Conservation (phyloP, 352 stramenopile genomes). For the Phytophthora palmivora region DNA sequence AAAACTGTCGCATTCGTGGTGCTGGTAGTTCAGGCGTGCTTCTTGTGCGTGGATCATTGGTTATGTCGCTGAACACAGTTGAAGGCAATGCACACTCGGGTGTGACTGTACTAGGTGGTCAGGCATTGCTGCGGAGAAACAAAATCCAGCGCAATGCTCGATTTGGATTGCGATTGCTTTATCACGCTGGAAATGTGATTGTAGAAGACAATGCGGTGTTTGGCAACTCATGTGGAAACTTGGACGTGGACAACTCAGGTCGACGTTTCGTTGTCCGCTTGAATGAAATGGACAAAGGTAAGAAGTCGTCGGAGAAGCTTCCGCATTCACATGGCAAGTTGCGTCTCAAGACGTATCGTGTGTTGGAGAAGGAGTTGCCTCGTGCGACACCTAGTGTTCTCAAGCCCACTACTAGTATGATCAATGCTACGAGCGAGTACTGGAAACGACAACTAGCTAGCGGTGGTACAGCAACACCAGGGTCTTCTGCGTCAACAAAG, state of each 20-base stretch:
- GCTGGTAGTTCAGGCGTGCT: slow-evolving; percentile 70
- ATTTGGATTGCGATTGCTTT: slow-evolving; percentile 77
- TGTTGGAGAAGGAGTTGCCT: slow-evolving; percentile 37
- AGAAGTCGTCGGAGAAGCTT: slow-evolving; percentile 48
- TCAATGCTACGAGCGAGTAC: slow-evolving; percentile 21
- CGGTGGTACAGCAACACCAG: neutral
- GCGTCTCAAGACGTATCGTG: slow-evolving; percentile 49
- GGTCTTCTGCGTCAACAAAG: neutral
- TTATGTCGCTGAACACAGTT: slow-evolving; percentile 68
- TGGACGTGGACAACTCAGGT: slow-evolving; percentile 79
- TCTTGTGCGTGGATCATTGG: slow-evolving; percentile 55
- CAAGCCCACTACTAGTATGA: neutral
- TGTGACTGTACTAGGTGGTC: slow-evolving; percentile 60
- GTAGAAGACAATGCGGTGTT: slow-evolving; percentile 77
- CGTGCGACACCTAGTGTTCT: neutral
- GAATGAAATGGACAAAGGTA: slow-evolving; percentile 78
- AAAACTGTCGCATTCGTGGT: slow-evolving; percentile 66
- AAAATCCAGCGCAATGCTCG: slow-evolving; percentile 69
- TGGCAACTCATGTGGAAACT: slow-evolving; percentile 70
- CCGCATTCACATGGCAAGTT: slow-evolving; percentile 63
- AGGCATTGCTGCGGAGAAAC: slow-evolving; percentile 69
- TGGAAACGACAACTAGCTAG: slow-evolving; percentile 25
- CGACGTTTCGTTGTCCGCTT: slow-evolving; percentile 80
- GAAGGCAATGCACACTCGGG: slow-evolving; percentile 65
- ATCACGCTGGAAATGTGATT: slow-evolving; percentile 75